A percentile compares a stretch with the other conserved stretches of the same genome.
Conservation (phyloP, 1,284 basidiomycete species). For the Microbotryum violaceum region DNA sequence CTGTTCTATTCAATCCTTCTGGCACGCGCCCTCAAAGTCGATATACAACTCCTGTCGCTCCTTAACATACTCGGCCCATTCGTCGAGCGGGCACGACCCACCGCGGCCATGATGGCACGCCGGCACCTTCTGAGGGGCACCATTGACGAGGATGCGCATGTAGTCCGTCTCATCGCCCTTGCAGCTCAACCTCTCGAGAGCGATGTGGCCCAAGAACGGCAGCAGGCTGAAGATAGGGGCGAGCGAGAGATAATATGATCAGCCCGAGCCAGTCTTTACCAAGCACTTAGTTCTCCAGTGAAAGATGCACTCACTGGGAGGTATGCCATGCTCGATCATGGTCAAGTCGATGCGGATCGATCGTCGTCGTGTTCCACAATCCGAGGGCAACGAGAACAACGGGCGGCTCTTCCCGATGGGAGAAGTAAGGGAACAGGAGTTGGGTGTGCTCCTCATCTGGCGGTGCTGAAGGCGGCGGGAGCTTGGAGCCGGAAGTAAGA, state of each 20-base stretch:
- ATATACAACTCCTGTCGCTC: constrained; percentile 37
- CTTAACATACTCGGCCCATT: constrained; percentile 39
- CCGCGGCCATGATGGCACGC: constrained; percentile 43
- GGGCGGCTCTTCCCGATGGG: constrained; percentile 46
- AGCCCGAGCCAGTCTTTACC: too few relatives aligned
- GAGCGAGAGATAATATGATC: too few relatives aligned
- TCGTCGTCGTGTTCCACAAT: constrained; percentile 42
- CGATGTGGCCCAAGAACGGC: constrained; percentile 46
- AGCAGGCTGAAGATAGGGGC: constrained; percentile 30
- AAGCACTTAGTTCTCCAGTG: too few relatives aligned
- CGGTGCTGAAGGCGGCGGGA: constrained; percentile 17
- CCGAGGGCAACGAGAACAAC: constrained; percentile 45
- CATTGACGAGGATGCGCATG: constrained; percentile 45
- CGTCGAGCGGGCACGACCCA: constrained; percentile 39
- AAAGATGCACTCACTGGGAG: constrained; percentile 30
- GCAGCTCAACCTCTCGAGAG: constrained; percentile 42
- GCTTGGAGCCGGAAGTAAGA: not conserved
- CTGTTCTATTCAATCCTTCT: constrained; percentile 13
- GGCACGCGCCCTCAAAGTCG: constrained; percentile 23
- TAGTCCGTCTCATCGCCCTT: constrained; percentile 32
- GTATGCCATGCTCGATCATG: constrained; percentile 41
- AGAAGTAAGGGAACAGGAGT: constrained; percentile 43
- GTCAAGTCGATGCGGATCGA: constrained; percentile 38
- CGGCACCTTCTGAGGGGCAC: constrained; percentile 41
- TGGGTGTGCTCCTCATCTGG: constrained; percentile 37